Evolutionary conservation across 768 basidiomycete genomes (phyloP).

Genomic region (Boletus reticulatus): DNA sequence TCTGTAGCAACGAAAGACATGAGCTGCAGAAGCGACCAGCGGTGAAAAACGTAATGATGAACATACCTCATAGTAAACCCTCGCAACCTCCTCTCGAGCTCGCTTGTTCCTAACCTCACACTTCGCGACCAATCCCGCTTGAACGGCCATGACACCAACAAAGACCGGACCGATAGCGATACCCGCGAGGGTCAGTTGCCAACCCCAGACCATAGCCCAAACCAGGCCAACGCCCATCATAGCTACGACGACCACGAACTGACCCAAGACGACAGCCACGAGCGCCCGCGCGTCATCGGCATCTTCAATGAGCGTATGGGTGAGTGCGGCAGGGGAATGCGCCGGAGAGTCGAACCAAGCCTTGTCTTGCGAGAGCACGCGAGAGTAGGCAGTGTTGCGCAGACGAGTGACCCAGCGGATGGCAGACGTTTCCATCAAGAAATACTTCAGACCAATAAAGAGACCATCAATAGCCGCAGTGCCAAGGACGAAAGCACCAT

Average conservation of each 20-base stretch:
- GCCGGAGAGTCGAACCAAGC: conserved; percentile 76
- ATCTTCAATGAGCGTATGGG: conserved; percentile 82
- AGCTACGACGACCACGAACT: conserved; percentile 66
- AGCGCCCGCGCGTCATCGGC: conserved; percentile 83
- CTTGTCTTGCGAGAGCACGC: conserved; percentile 78
- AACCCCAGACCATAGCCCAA: conserved; percentile 87
- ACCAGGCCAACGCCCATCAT: conserved; percentile 84
- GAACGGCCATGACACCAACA: conserved; percentile 66
- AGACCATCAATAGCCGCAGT: conserved; percentile 77
- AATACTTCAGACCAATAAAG: conserved; percentile 72
- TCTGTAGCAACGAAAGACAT: conserved; percentile 35
- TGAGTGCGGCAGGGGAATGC: conserved; percentile 58
- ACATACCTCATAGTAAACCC: conserved; percentile 80
- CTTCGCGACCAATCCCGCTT: conserved; percentile 66
- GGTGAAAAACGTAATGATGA: background rate
- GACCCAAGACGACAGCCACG: conserved; percentile 68
- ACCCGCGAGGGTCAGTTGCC: conserved; percentile 92
- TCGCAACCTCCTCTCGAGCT: conserved; percentile 82
- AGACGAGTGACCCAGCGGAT: conserved; percentile 73
- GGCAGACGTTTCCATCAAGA: conserved; percentile 72
- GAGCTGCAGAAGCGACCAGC: background rate
- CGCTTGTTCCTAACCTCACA: conserved; percentile 81
- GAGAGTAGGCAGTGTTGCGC: conserved; percentile 52
- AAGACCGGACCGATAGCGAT: conserved; percentile 87
- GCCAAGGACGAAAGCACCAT: conserved; percentile 69